Percentiles rank a stretch among this genome's conserved stretches.
Conservation (phyloP, 305 asterid genomes). For the Fraxinus albicans region DNA sequence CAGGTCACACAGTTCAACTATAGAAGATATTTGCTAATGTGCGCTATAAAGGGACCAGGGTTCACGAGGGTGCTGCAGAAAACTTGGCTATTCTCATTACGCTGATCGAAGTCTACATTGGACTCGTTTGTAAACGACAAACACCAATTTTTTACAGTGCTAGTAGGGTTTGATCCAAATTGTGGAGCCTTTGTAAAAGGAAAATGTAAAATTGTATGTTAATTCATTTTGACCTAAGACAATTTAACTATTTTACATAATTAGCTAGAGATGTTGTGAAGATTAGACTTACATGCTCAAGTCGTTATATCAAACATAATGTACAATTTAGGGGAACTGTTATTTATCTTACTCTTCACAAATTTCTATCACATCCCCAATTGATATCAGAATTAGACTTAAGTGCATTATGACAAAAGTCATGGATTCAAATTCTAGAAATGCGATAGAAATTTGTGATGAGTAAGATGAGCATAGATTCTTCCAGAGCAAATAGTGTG, state of each 20-base stretch:
- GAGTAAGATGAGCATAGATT: no score
- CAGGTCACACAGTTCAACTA: not conserved
- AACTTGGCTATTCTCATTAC: conserved; percentile 34
- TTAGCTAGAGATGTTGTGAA: no score
- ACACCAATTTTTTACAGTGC: not conserved
- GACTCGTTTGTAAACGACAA: not conserved
- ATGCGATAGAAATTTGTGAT: no score
- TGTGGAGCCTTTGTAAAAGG: not conserved
- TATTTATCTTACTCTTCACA: not conserved
- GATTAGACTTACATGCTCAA: not conserved
- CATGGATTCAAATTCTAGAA: no score
- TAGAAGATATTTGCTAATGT: conserved; percentile 12
- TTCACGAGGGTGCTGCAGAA: conserved; percentile 35
- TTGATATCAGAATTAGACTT: not conserved
- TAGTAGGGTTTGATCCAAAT: not conserved
- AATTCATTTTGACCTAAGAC: not conserved
- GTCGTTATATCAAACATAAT: not conserved
- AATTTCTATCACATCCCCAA: no score
- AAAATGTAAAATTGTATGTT: not conserved
- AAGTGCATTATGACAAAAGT: no score
- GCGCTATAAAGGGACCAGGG: conserved; percentile 24
- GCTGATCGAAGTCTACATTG: conserved; percentile 7
- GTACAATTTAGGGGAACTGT: no score
- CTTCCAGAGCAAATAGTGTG: no score
- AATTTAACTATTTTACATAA: not conserved